Base-by-base conservation (phyloP, 495 filamentous ascomycete species). In the Talaromyces ruber region DNA sequence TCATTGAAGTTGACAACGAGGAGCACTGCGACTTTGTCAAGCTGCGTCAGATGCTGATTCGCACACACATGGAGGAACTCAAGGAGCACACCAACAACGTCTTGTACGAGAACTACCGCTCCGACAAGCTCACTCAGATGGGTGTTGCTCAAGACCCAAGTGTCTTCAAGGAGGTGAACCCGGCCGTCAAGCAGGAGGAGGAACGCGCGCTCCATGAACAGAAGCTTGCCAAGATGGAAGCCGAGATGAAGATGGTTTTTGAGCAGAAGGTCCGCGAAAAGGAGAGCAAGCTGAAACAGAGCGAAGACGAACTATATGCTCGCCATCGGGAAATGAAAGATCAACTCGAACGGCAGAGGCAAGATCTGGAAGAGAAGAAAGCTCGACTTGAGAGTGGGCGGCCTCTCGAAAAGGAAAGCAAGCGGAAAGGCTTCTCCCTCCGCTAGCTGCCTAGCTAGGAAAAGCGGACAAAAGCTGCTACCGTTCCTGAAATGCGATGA, bases 231-330 rank as follows among this genome's bases (percentile, higher is more conserved):
- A 98, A 98, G 91, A 98, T 98, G 94, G 94, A 98, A 76, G 84
- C 90, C 70, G 94, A 98, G 76, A 98, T 98, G 94, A 98, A 98
- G 91, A 97, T 98, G 94, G 94, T 98, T 70, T 98, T 98, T 92
- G 94, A 98, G 75, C 95, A 98, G 75, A 98, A 98, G 89, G 94
- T 98, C 22, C 85, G 90, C 63, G 94, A 98, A 78, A 98, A 98
- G 84, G 94, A 98, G 78, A 96, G 91, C 85, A 98, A 98, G 79
- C 82, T 98, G 74, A 94, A 92, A 76, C 93, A 97, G 81, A 96
- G 91, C 84, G 94, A 98, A 78, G 94, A 98, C 77, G 94, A 98
- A 82, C 79, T 98, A 64, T 97, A 98, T 69, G 92, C 95, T 61
- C 88, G 94, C 68, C 94, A 98, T 79, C 85, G 92, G 70, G 94